Evolutionary conservation across 805 yeast species (phyloP).

Genomic region (Sungouiozyma ichnusensis): DNA sequence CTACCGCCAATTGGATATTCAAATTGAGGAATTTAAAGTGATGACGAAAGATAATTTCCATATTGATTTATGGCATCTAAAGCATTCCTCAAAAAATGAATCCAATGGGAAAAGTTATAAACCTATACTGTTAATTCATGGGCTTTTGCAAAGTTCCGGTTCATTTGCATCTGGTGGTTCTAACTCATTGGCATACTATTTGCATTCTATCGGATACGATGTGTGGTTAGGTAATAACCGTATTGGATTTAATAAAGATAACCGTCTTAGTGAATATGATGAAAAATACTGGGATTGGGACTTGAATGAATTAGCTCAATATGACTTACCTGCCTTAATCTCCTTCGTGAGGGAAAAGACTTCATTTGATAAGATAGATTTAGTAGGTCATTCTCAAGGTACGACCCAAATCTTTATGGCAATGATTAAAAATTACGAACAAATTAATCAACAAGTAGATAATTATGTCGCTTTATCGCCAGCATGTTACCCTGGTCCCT

Average conservation of each 20-base stretch:
- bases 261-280: slow-evolving; percentile 21
- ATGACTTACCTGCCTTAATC: slow-evolving; percentile 66
- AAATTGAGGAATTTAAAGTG: slow-evolving; percentile 46
- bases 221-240: slow-evolving; percentile 91
- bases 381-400: slow-evolving; percentile 88
- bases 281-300: slow-evolving; percentile 85
- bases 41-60: slow-evolving; percentile 76
- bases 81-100: slow-evolving; percentile 2
- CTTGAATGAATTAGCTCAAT: slow-evolving; percentile 63
- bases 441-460: slow-evolving; percentile 43
- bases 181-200: slow-evolving; percentile 59
- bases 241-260: slow-evolving; percentile 66
- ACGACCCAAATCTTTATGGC: slow-evolving; percentile 75
- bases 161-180: slow-evolving; percentile 74
- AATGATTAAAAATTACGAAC: slow-evolving; percentile 33
- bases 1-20: slow-evolving; percentile 48
- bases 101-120: slow-evolving; percentile 25
- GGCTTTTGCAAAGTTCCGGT: slow-evolving; percentile 78
- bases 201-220: slow-evolving; percentile 51
- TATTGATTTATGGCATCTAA: slow-evolving; percentile 46
- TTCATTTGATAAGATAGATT: slow-evolving; percentile 36
- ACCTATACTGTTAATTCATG: slow-evolving; percentile 77
- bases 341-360: slow-evolving; percentile 42
- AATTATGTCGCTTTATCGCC: slow-evolving; percentile 76
- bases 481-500: slow-evolving; percentile 77